Base-by-base conservation (phyloP, 1,139 yeast genomes). In the Saccharomyces hybrid region DNA sequence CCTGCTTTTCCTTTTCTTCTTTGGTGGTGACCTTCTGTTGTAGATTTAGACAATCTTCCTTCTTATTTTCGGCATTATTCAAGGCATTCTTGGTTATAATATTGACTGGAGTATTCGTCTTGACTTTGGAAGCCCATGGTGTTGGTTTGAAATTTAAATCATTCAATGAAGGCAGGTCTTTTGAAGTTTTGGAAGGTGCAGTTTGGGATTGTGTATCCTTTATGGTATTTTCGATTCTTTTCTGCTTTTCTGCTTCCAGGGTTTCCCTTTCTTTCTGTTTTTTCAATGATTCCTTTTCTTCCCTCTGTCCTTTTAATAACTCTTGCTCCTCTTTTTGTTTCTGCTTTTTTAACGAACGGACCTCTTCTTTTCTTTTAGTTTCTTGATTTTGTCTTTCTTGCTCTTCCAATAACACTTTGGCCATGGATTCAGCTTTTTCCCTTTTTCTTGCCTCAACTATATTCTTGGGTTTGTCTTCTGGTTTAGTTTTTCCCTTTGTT, bases 51-150 rank as follows among this genome's bases (percentile, higher is more conserved):
- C 46, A 1, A 9, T 56, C 58, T 48, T 61, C 64, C 26, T 59
- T 58, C 27, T 55, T 53, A 51, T 55, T 64, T 28, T 58, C 62
- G 62, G 54, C 47, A 63, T 47, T 58, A 58, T 32, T 59, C 65
- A 12, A 54, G 52, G n/a, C 58, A 63, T 47, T 62, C 60, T 32
- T 49, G 55, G 50, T 52, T 58, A 38, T 61, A 32, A 51, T 54
- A 34, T 54, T 54, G 4, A 58, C 58, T 4, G 59, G 48, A 32
- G 49, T 54, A 1, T 56, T 32, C 24, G 52, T 73, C n/a, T 69
- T 74, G 29, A 72, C 71, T 50, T 66, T 72, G 62, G 64, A 68
- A 4, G 78, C 78, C 80, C 79, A 75, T 16, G 81, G 79, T 4
- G 57, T 27, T 60, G 60, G 49, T 58, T 63, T 50, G 63, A 80